Evolutionary conservation across 371 early-diverging fungal species (phyloP).

Genomic region (Capillidium heterosporum): DNA sequence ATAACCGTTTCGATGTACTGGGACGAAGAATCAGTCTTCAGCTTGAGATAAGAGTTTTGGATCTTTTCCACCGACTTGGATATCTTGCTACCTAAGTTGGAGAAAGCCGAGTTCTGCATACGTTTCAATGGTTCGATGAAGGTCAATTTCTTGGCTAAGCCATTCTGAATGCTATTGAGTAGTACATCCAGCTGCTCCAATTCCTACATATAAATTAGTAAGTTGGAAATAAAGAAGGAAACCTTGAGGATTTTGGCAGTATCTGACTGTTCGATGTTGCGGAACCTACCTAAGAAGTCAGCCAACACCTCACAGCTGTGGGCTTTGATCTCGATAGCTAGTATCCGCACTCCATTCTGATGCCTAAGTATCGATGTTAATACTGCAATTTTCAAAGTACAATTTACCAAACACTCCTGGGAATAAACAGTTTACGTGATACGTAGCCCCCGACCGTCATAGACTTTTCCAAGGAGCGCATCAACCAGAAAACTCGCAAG

Average conservation of each 20-base stretch:
- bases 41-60: slow-evolving; percentile 6
- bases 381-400: slow-evolving; percentile 13
- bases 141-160: slow-evolving; percentile 15
- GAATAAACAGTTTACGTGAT: slow-evolving; percentile 18
- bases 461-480: slow-evolving; percentile 17
- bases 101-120: neutral
- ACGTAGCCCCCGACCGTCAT: slow-evolving; percentile 21
- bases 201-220: slow-evolving; percentile 9
- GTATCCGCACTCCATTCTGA: slow-evolving; percentile 2
- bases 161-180: slow-evolving; percentile 12
- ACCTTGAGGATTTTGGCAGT: neutral
- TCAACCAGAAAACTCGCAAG: slow-evolving; percentile 21
- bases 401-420: slow-evolving; percentile 17
- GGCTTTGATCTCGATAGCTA: slow-evolving; percentile 4
- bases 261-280: neutral
- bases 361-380: slow-evolving; percentile 5
- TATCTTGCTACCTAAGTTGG: slow-evolving; percentile 7
- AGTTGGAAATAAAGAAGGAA: neutral
- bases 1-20: slow-evolving; percentile 14
- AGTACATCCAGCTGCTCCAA: slow-evolving; percentile 12
- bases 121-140: slow-evolving; percentile 14
- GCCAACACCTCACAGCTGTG: slow-evolving; percentile 2
- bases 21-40: slow-evolving; percentile 10
- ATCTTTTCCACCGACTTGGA: slow-evolving; percentile 17
- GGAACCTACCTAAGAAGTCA: slow-evolving; percentile 4